A percentile compares a stretch with the other conserved stretches of the same genome.
phyloP scores from a whole-genome alignment of 805 yeast species.

The Pachysolen tannophilus region DNA sequence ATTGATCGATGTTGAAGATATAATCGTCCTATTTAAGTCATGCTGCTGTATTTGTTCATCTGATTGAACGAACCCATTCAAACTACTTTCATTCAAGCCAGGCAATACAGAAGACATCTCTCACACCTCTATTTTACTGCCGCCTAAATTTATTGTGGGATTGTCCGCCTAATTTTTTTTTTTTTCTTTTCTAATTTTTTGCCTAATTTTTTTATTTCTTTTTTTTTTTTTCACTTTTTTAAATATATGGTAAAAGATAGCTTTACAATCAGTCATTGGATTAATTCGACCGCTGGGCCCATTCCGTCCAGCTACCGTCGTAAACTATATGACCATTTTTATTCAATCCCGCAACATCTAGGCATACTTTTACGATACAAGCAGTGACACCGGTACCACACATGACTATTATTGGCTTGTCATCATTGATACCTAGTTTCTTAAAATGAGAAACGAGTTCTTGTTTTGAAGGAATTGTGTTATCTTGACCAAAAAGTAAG shows the following conservation, averaged over 20 bases:
- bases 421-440: slow-evolving; percentile 24
- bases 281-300: slow-evolving; percentile 59
- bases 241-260: too few relatives aligned
- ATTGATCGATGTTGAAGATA: not conserved
- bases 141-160: too few relatives aligned
- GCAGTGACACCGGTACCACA: slow-evolving; percentile 98
- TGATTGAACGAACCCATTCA: not conserved
- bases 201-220: too few relatives aligned
- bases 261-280: too few relatives aligned
- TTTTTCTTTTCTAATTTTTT: too few relatives aligned
- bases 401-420: slow-evolving; percentile 72
- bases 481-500: slow-evolving; percentile 39
- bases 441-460: slow-evolving; percentile 42
- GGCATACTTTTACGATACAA: slow-evolving; percentile 72
- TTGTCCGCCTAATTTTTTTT: too few relatives aligned
- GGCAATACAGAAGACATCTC: slow-evolving; percentile 4
- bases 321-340: slow-evolving; percentile 46
- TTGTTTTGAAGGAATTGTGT: slow-evolving; percentile 36
- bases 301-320: slow-evolving; percentile 90
- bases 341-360: slow-evolving; percentile 43
- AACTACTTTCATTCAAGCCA: slow-evolving; percentile 5
- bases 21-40: not conserved
- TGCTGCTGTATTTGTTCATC: not conserved
- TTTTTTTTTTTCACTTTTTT: too few relatives aligned
- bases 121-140: too few relatives aligned